These are phyloP conservation scores for Gracilaria domingensis DNA, from an alignment of 23 red algal species.

Conservation along the genomic window DNA sequence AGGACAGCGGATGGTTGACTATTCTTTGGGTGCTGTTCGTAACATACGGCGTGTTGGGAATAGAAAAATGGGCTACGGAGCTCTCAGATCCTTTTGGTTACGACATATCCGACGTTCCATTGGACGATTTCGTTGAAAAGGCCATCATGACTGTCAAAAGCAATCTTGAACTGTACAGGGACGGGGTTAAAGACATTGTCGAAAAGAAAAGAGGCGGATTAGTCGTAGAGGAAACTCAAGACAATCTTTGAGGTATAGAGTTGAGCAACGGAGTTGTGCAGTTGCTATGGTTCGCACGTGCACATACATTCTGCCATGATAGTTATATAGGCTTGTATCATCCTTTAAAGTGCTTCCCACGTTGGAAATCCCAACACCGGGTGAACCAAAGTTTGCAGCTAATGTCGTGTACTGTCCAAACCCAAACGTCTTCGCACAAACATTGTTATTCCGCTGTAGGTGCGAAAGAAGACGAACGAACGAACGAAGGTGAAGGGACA, in stretches of 20 bases:
- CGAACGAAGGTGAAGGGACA: too few relatives aligned
- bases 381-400: too few relatives aligned
- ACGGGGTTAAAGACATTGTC: conserved; percentile 16
- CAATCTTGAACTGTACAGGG: conserved; percentile 18
- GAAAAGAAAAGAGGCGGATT: background rate
- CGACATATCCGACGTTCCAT: conserved; percentile 48
- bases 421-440: too few relatives aligned
- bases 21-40: conserved; percentile 60
- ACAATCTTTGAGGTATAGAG: background rate
- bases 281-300: too few relatives aligned
- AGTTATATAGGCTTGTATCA: too few relatives aligned
- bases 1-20: conserved; percentile 50
- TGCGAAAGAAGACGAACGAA: too few relatives aligned
- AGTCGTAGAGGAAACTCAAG: background rate
- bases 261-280: background rate
- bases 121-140: conserved; percentile 9
- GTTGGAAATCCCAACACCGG: too few relatives aligned
- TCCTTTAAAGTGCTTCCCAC: too few relatives aligned
- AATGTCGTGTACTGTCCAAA: too few relatives aligned
- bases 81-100: conserved; percentile 51
- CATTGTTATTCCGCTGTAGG: too few relatives aligned
- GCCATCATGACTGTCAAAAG: conserved; percentile 6
- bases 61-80: conserved; percentile 39
- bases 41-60: conserved; percentile 53
- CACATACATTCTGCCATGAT: too few relatives aligned